Evolutionary conservation across 352 stramenopile genomes (phyloP).

Genomic region (Phytophthora tentaculata): DNA sequence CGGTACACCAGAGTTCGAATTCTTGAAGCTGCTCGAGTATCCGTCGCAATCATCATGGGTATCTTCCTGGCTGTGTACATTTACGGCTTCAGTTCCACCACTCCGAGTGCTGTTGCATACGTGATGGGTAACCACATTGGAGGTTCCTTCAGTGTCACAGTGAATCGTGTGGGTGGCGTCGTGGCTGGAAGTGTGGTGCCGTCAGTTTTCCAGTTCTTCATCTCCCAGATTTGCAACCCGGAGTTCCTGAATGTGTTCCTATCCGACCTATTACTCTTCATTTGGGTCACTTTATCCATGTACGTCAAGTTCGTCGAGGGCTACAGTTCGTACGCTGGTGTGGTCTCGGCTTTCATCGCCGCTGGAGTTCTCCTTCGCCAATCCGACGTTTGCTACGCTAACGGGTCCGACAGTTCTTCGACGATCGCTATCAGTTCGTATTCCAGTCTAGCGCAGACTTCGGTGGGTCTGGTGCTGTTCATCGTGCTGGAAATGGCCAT

Average conservation of each 20-base stretch:
- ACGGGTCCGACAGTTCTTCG: conserved; percentile 41
- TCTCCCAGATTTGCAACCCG: conserved; percentile 62
- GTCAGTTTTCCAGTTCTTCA: conserved; percentile 86
- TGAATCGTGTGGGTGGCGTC: conserved; percentile 85
- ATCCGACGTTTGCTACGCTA: conserved; percentile 55
- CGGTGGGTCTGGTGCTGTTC: conserved; percentile 75
- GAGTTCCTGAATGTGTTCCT: conserved; percentile 46
- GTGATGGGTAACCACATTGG: conserved; percentile 85
- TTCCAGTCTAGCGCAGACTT: conserved; percentile 76
- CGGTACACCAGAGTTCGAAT: conserved; percentile 18
- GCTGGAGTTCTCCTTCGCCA: conserved; percentile 68
- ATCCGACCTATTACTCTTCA: conserved; percentile 59
- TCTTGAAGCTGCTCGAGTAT: conserved; percentile 17
- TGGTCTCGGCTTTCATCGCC: conserved; percentile 77
- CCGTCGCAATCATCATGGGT: conserved; percentile 61
- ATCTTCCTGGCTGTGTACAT: conserved; percentile 75
- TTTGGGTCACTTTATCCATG: conserved; percentile 79
- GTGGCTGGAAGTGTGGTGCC: conserved; percentile 84
- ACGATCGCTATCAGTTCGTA: conserved; percentile 71
- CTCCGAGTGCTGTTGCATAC: conserved; percentile 66
- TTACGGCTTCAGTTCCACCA: conserved; percentile 75
- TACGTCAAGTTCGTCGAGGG: conserved; percentile 67
- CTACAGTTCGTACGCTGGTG: conserved; percentile 66
- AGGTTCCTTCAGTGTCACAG: conserved; percentile 78
- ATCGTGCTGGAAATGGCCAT: conserved; percentile 69